Conservation (phyloP, 805 yeast species). For the Schwanniomyces vanrijiae region DNA sequence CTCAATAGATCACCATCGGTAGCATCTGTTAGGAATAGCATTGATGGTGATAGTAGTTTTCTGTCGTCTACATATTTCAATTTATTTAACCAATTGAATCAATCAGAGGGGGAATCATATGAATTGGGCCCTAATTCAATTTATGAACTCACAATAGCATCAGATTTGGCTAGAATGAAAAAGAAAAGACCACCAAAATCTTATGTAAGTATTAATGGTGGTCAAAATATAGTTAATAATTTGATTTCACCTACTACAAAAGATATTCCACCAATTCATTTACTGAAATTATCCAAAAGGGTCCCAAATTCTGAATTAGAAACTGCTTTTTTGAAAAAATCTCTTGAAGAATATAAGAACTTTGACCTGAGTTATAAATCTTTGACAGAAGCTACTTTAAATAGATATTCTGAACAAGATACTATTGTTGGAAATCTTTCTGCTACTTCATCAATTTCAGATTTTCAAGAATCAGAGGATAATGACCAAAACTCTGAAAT, state of each 20-base stretch:
- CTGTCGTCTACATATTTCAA: conserved; percentile 28
- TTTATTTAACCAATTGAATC: conserved; percentile 12
- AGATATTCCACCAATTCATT: conserved; percentile 81
- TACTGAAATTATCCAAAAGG: conserved; percentile 35
- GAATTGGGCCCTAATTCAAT: conserved; percentile 76
- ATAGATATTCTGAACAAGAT: conserved; percentile 22
- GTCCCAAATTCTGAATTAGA: conserved; percentile 22
- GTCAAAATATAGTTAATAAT: conserved; percentile 42
- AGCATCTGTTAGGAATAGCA: conserved; percentile 24
- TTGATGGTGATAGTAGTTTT: conserved; percentile 31
- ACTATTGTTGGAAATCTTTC: background rate
- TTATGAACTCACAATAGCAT: conserved; percentile 68
- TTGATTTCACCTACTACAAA: conserved; percentile 67
- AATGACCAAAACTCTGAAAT: conserved; percentile 29
- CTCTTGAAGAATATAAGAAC: conserved; percentile 27
- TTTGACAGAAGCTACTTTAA: conserved; percentile 38
- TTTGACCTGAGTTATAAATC: conserved; percentile 39
- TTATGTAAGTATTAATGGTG: conserved; percentile 41
- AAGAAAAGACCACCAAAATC: conserved; percentile 30
- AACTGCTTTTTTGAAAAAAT: conserved; percentile 14
- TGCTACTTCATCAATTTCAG: conserved; percentile 8
- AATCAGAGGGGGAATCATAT: conserved; percentile 25
- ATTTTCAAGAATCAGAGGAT: conserved; percentile 5
- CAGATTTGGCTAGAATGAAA: conserved; percentile 45
- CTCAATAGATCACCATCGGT: conserved; percentile 13